Base-by-base conservation (phyloP, 805 yeast genomes). In the Sungouiozyma intestinalis region DNA sequence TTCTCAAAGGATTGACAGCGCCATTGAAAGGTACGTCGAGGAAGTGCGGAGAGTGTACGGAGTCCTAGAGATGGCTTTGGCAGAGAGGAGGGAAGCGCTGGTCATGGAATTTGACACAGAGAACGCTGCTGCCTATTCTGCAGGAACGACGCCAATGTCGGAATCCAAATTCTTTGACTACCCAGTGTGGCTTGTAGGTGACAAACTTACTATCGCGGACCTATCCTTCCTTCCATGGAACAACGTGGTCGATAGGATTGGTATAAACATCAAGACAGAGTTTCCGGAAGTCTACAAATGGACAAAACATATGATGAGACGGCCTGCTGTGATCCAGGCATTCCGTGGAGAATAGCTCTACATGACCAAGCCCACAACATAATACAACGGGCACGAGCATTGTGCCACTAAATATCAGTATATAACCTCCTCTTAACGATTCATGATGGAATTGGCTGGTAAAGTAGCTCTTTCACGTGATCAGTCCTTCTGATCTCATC, bases 151-250 rank as follows among this genome's bases (percentile, higher is more conserved):
- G 0, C 94, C 95, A 5, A 61, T 85, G 46, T 77, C 86, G 15
- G 90, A 83, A 58, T 79, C 88, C 37, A 73, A 88, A 58, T 86
- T 82, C 67, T 85, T 85, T 55, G 95, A 86, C 53, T 82, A 84
- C 57, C 95, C 96, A 1, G 90, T 88, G 27, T 88, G 97, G 97
- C 69, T 88, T 29, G 97, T 88, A 13, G 94, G 95, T 24, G 95
- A 87, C 53, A 66, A 72, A 38, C 70, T 79, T 40, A 75, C 96
- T 2, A 79, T 88, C 38, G 97, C 97, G 2, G 97, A 88, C 62
- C 69, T 88, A 55, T 76, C 90, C 20, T 88, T 88, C 65, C 95
- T 88, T 18, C 94, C 97, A 11, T 88, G 97, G 97, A 88, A 88
- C 62, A 87, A 87, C 55, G 95, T 88, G 16, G 94, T 88, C 41